phyloP scores from a whole-genome alignment of 768 basidiomycete species.

The Cyathus striatus region DNA sequence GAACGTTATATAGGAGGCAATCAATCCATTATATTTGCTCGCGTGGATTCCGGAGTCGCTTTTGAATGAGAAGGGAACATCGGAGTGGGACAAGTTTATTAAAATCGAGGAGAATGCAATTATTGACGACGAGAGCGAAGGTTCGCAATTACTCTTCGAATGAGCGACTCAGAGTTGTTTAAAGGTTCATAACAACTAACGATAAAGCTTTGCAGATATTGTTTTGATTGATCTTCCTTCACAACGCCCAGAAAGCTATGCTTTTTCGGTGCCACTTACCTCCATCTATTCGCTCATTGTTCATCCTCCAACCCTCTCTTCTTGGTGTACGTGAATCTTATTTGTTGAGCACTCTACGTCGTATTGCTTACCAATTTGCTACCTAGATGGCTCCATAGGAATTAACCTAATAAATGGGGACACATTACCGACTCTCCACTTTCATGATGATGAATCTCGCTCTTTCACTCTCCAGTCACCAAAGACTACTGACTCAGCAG shows the following conservation, averaged over 20 bases:
- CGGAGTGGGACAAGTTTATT: constrained; percentile 88
- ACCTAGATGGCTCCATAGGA: constrained; percentile 77
- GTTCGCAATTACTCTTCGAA: constrained; percentile 28
- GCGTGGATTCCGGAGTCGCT: constrained; percentile 93
- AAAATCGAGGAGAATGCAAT: constrained; percentile 69
- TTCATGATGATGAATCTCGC: constrained; percentile 94
- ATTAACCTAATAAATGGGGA: constrained; percentile 85
- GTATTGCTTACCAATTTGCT: constrained; percentile 1
- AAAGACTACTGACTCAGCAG: constrained; percentile 20
- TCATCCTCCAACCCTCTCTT: constrained; percentile 77
- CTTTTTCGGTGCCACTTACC: constrained; percentile 90
- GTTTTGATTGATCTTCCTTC: constrained; percentile 83
- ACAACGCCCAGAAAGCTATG: constrained; percentile 84
- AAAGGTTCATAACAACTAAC: neutral
- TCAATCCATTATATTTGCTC: constrained; percentile 72
- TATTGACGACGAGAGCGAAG: constrained; percentile 66
- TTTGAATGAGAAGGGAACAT: constrained; percentile 73
- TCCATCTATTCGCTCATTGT: constrained; percentile 88
- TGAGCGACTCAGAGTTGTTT: neutral
- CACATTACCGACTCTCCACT: constrained; percentile 85
- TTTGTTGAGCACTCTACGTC: constrained; percentile 7
- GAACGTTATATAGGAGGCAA: constrained; percentile 50
- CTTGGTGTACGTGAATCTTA: constrained; percentile 57
- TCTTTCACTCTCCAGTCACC: constrained; percentile 60
- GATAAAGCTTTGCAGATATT: constrained; percentile 44